Percentiles rank a stretch among this genome's conserved stretches.
Conservation (phyloP, 164 flowering plant genomes). For the Sextonia rubra region DNA sequence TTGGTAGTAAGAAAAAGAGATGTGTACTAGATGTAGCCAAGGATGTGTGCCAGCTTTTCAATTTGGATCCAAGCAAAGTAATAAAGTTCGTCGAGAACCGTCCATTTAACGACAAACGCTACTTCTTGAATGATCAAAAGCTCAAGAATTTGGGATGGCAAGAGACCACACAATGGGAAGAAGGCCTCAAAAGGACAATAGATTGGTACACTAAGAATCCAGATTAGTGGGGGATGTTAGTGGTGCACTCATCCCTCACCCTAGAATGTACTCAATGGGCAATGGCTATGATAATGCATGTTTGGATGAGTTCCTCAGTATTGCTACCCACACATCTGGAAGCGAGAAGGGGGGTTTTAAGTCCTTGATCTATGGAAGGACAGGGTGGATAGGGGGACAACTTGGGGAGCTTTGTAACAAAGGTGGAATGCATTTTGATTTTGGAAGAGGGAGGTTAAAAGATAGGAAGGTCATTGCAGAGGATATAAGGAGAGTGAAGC, state of each 20-base stretch:
- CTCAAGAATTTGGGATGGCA: constrained; percentile 28
- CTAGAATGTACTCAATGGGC: constrained; percentile 13
- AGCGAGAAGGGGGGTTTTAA: constrained; percentile 1
- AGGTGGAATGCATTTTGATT: constrained; percentile 19
- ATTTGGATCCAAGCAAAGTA: constrained; percentile 11
- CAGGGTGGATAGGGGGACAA: constrained; percentile 28
- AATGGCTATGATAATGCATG: constrained; percentile 11
- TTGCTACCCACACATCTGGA: not conserved
- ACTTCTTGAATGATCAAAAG: constrained; percentile 28
- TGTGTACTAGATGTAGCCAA: constrained; percentile 23
- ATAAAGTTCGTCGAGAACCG: constrained; percentile 25
- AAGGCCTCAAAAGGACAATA: constrained; percentile 21
- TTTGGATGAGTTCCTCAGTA: not conserved
- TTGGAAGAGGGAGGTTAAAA: constrained; percentile 21
- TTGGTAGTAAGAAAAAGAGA: constrained; percentile 21
- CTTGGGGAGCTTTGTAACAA: constrained; percentile 24
- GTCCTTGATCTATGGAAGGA: constrained; percentile 24
- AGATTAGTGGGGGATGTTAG: constrained; percentile 27
- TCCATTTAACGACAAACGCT: constrained; percentile 26
- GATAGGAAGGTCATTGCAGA: constrained; percentile 12
- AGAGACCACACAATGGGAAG: constrained; percentile 22
- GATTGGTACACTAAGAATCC: constrained; percentile 25
- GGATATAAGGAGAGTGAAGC: constrained; percentile 19
- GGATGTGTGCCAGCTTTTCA: constrained; percentile 21
- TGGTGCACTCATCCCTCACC: constrained; percentile 26